Percentiles rank a stretch among this genome's conserved stretches.
These are phyloP conservation scores for Bryopsis sp. DNA, from an alignment of 139 green algal genomes.

Conservation along the genomic window DNA sequence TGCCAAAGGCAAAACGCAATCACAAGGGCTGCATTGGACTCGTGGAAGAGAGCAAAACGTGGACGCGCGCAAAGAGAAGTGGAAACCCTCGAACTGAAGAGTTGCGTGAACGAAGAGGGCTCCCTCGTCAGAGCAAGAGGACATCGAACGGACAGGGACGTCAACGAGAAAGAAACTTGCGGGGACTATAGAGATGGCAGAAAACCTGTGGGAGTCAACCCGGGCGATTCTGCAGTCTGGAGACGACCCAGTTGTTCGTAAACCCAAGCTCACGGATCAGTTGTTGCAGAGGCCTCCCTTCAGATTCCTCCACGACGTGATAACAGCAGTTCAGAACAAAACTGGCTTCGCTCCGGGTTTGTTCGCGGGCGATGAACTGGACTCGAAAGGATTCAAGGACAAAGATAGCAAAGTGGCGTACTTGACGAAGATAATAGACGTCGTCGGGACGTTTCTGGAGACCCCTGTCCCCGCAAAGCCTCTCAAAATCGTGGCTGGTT, in stretches of 20 bases:
- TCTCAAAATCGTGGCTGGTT: slow-evolving; percentile 67
- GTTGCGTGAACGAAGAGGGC: no score
- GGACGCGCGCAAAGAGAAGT: no score
- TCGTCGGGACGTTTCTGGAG: slow-evolving; percentile 36
- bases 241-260: slow-evolving; percentile 39
- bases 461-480: slow-evolving; percentile 52
- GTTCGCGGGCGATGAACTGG: slow-evolving; percentile 48
- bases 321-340: slow-evolving; percentile 53
- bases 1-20: no score
- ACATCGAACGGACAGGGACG: no score
- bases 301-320: slow-evolving; percentile 76
- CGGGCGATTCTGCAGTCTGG: slow-evolving; percentile 41
- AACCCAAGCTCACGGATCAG: slow-evolving; percentile 60
- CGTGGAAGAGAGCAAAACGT: no score
- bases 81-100: no score
- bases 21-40: no score
- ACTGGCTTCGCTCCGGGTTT: slow-evolving; percentile 67
- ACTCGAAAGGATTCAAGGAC: slow-evolving; percentile 60
- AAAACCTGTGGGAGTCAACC: slow-evolving; percentile 47
- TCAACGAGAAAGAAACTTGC: no score
- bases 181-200: no score
- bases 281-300: slow-evolving; percentile 70
- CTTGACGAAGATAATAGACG: slow-evolving; percentile 66
- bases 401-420: slow-evolving; percentile 70
- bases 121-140: no score